Evolutionary conservation across 2,329 filamentous ascomycete genomes (phyloP), one percentile per base, ranked within the genome.

Genomic region (Talaromyces amestolkiae): DNA sequence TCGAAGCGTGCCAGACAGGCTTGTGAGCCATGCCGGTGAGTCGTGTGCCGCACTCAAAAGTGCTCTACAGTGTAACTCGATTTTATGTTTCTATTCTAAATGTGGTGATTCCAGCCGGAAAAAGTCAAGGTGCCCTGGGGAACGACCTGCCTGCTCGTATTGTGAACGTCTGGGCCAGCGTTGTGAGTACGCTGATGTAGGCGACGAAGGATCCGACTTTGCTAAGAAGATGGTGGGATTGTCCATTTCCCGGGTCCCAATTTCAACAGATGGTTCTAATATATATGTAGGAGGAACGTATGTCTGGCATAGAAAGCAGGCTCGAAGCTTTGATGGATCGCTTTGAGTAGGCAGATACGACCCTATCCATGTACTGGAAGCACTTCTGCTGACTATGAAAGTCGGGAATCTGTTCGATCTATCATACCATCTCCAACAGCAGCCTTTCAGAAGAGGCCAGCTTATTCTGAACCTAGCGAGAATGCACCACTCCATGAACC

Each of bases 41-140:
- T 51, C 24, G 24, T 33, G 13, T 33, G 13, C 47, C 24, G 31
- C 33, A 7, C 43, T 37, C 47, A 22, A 22, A 22, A 22, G 22
- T 22, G 22, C 22, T 22, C 22, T 22, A 22, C 22, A 1, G 22
- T 22, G 22, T 22, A 22, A 22, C 22, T 22, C 22, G 22, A 22
- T 22, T 3, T 22, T 22, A 22, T 22, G 22, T 22, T 22, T 22
- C 22, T 22, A 22, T 22, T 22, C 22, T 22, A 22, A 22, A 3
- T 22, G 22, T 22, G 22, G 22, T 22, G 22, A 19, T 54, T 47
- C 9, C 11, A 84, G 82, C 64, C 78, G 82, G 45, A 84, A 84
- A 84, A 84, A 84, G 69, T 79, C 81, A 39, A 79, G 79, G 72
- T 84, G 82, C 67, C 81, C 81, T 1, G 82, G 82, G 8, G 82